A percentile compares a stretch with the other conserved stretches of the same genome.
Conservation (phyloP, 768 basidiomycete species). For the Trametes cubensis region DNA sequence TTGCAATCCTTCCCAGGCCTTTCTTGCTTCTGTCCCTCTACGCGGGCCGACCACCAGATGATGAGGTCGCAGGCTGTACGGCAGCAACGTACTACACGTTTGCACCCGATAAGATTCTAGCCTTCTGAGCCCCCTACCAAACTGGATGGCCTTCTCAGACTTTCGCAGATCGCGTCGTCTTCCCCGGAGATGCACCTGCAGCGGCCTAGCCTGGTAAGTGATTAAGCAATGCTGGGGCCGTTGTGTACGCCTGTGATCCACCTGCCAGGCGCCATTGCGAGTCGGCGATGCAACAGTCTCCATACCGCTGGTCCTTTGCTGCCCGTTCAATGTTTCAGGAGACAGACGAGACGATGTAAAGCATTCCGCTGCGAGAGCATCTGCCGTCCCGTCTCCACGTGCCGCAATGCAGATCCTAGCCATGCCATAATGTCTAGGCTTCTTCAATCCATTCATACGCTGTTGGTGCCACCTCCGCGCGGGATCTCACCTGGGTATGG, state of each 20-base stretch:
- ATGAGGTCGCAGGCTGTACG: neutral
- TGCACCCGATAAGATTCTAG: constrained; percentile 16
- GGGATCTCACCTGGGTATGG: neutral
- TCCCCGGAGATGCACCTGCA: constrained; percentile 15
- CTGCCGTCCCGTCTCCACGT: constrained; percentile 14
- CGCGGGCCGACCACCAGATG: neutral
- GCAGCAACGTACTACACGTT: neutral
- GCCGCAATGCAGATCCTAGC: constrained; percentile 18
- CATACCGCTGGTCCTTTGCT: constrained; percentile 14
- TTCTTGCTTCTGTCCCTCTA: neutral
- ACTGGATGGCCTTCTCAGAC: constrained; percentile 7
- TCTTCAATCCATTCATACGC: constrained; percentile 6
- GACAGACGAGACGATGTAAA: constrained; percentile 2
- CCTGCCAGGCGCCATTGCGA: constrained; percentile 6
- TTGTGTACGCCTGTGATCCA: constrained; percentile 20
- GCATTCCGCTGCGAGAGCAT: constrained; percentile 2
- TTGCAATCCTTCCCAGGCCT: neutral
- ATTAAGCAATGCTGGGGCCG: constrained; percentile 15
- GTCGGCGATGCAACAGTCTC: constrained; percentile 15
- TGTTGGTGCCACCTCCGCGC: constrained; percentile 1
- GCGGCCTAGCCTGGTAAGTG: constrained; percentile 21
- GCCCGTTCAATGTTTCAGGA: constrained; percentile 10
- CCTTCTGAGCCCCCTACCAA: neutral
- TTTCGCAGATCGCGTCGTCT: constrained; percentile 20
- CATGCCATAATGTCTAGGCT: constrained; percentile 16